Conservation (phyloP, 176 grass and related monocot genomes). For the Otatea glauca region DNA sequence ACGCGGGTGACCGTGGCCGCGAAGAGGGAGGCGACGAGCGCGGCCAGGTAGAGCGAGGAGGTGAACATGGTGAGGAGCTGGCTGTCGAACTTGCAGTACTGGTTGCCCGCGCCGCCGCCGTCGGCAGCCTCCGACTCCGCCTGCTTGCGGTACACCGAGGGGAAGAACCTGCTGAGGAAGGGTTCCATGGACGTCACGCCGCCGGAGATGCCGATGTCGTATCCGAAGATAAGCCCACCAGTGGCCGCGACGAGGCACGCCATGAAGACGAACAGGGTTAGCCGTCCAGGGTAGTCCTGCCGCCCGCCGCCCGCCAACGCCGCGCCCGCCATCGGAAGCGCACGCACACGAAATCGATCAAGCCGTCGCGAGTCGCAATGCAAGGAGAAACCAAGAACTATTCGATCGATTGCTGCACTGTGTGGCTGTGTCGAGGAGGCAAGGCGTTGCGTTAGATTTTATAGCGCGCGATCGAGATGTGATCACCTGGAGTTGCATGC, state of each 20-base stretch:
- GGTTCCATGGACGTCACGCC: constrained; percentile 75
- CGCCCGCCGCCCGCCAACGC: background rate
- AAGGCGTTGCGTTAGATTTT: too few species aligned
- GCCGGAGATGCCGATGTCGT: constrained; percentile 57
- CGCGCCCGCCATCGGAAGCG: constrained; percentile 23
- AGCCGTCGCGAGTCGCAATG: background rate
- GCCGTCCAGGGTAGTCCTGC: constrained; percentile 40
- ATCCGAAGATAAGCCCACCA: constrained; percentile 48
- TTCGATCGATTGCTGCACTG: background rate
- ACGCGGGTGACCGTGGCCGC: constrained; percentile 60
- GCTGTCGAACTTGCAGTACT: constrained; percentile 95
- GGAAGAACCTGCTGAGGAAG: constrained; percentile 69
- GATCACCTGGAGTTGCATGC: too few species aligned
- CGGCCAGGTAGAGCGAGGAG: constrained; percentile 65
- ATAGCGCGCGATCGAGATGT: too few species aligned
- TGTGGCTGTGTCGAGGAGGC: background rate
- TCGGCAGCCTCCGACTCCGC: background rate
- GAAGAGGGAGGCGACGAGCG: constrained; percentile 55
- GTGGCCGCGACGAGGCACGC: constrained; percentile 41
- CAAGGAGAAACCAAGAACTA: too few species aligned
- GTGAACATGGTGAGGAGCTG: constrained; percentile 70
- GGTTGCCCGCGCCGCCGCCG: constrained; percentile 47
- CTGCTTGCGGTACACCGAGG: constrained; percentile 64
- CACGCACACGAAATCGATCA: background rate
- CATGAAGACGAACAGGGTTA: constrained; percentile 45